phyloP scores from a whole-genome alignment of 495 filamentous ascomycete genomes.

The Entonaema liquescens region DNA sequence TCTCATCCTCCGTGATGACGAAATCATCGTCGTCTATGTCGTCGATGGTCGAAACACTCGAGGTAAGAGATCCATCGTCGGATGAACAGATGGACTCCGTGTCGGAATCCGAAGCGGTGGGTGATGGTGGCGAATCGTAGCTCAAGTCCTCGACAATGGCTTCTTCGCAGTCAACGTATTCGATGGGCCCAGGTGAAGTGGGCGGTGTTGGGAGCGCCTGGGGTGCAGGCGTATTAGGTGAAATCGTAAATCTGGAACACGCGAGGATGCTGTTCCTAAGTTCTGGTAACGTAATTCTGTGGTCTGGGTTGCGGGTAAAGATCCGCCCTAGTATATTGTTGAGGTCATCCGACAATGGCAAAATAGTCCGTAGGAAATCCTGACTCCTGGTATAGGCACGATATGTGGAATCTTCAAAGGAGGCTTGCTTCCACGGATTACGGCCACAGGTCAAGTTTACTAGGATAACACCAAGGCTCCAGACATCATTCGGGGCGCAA shows the following conservation, averaged over 20 bases:
- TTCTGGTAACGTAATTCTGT: conserved; percentile 85
- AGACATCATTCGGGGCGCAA: conserved; percentile 95
- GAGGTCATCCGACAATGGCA: conserved; percentile 90
- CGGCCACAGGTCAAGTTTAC: conserved; percentile 98
- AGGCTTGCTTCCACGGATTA: conserved; percentile 98
- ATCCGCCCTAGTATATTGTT: conserved; percentile 87
- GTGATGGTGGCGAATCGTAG: conserved; percentile 52
- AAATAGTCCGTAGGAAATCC: conserved; percentile 89
- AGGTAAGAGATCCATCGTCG: conserved; percentile 56
- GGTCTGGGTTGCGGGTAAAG: conserved; percentile 87
- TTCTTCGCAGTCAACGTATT: conserved; percentile 57
- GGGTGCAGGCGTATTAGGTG: conserved; percentile 36
- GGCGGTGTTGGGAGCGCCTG: conserved; percentile 48
- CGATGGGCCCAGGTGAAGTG: conserved; percentile 50
- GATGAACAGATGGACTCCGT: conserved; percentile 57
- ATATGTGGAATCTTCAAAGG: conserved; percentile 93
- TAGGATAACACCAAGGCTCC: conserved; percentile 96
- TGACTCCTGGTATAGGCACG: conserved; percentile 86
- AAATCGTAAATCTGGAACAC: conserved; percentile 78
- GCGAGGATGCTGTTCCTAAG: conserved; percentile 77
- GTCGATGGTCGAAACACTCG: conserved; percentile 56
- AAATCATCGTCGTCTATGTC: conserved; percentile 55
- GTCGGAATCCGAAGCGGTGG: conserved; percentile 53
- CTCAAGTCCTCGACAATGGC: conserved; percentile 49
- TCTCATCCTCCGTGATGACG: conserved; percentile 53